Evolutionary conservation across 192 early-diverging fungal genomes (phyloP).

Genomic region (Entophlyctis luteolus): DNA sequence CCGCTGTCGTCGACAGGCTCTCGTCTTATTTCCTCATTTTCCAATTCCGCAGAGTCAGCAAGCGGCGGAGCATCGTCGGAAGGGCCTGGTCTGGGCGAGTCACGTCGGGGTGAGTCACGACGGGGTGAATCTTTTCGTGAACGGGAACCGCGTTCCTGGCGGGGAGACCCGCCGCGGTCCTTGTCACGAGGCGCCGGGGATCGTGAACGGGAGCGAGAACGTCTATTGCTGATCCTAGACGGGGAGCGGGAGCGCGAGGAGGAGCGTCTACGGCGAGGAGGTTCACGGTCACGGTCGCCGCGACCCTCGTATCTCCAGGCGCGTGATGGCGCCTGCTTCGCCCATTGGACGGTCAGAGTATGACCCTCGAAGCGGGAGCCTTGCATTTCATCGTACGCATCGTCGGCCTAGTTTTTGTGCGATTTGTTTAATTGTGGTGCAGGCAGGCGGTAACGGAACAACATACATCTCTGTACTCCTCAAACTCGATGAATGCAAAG

Average conservation of each 20-base stretch:
- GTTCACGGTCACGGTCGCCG: constrained; percentile 30
- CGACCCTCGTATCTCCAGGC: constrained; percentile 76
- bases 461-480: constrained; percentile 74
- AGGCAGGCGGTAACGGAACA: background rate
- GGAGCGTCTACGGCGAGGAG: no score
- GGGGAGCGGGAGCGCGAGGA: background rate
- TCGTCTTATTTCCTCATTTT: no score
- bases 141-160: no score
- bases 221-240: background rate
- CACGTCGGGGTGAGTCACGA: background rate
- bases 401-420: constrained; percentile 47
- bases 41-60: no score
- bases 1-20: no score
- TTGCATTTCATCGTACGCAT: constrained; percentile 93
- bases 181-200: background rate
- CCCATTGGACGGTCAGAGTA: constrained; percentile 83
- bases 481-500: constrained; percentile 92
- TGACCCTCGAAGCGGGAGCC: constrained; percentile 75
- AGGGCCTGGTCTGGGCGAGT: no score
- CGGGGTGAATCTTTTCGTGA: no score
- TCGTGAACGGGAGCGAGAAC: background rate
- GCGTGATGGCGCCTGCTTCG: constrained; percentile 75
- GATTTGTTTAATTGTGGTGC: background rate
- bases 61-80: no score
- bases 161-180: background rate